phyloP scores from a whole-genome alignment of 495 filamentous ascomycete species.

The Neurospora tetrasperma region DNA sequence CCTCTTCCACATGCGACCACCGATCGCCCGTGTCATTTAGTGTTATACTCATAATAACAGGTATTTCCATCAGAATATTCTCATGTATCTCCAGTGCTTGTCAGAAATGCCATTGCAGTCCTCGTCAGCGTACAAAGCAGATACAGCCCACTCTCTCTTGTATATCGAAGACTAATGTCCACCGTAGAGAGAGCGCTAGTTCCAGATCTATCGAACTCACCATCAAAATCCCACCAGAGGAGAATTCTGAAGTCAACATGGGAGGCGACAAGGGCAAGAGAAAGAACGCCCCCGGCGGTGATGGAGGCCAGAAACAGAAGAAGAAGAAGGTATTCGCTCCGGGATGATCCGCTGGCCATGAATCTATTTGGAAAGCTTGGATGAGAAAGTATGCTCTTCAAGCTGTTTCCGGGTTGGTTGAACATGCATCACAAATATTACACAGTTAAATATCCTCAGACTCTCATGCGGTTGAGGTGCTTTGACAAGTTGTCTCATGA shows the following conservation, averaged over 20 bases:
- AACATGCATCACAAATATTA: background rate
- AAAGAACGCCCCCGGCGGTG: conserved; percentile 16
- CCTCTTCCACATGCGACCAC: background rate
- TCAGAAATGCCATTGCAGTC: background rate
- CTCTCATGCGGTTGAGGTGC: background rate
- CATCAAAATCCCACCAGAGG: background rate
- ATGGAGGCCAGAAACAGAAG: conserved; percentile 11
- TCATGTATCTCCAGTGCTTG: background rate
- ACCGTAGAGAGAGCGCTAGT: background rate
- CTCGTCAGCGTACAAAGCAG: background rate
- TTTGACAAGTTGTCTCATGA: background rate
- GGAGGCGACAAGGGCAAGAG: conserved; percentile 14
- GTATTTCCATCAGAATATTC: background rate
- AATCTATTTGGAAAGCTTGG: background rate
- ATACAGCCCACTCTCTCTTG: background rate
- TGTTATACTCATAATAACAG: background rate
- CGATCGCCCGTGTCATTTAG: background rate
- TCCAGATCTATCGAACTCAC: background rate
- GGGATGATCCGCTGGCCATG: background rate
- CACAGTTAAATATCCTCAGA: background rate
- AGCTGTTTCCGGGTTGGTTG: background rate
- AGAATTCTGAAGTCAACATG: conserved; percentile 5
- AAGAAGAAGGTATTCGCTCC: conserved; percentile 23
- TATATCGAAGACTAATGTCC: background rate
- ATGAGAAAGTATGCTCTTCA: background rate